Percentiles rank a stretch among this genome's conserved stretches.
phyloP scores from a whole-genome alignment of 1,284 basidiomycete species.

The Peniophora sp. region DNA sequence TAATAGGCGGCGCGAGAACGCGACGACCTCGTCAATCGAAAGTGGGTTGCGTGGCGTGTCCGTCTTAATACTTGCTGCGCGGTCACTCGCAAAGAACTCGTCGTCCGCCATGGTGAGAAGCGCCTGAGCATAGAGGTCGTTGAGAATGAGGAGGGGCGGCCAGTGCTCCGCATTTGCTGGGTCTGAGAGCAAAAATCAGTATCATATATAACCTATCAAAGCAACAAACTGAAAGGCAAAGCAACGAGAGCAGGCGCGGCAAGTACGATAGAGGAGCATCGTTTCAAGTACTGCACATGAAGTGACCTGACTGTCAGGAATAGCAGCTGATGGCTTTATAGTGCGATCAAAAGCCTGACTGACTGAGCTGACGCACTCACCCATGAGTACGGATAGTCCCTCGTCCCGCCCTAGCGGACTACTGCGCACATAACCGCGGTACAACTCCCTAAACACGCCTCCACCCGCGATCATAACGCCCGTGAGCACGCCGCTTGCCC shows the following conservation, averaged over 20 bases:
- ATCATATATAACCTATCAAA: no score
- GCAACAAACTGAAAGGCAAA: no score
- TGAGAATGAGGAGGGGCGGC: conserved; percentile 72
- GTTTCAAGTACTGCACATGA: no score
- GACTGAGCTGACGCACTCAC: no score
- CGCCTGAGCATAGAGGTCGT: conserved; percentile 79
- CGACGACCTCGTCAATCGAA: conserved; percentile 73
- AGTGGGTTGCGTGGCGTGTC: conserved; percentile 60
- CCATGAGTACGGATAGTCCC: conserved; percentile 31
- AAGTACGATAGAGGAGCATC: no score
- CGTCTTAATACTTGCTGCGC: conserved; percentile 10
- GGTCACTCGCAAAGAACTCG: conserved; percentile 73
- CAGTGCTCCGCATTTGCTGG: conserved; percentile 38
- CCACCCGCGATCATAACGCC: conserved; percentile 44
- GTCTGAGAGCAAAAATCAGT: conserved; percentile 26
- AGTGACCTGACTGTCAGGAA: no score
- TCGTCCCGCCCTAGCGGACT: conserved; percentile 48
- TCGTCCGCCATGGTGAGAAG: conserved; percentile 93
- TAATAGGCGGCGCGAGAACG: conserved; percentile 62
- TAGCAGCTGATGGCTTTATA: no score
- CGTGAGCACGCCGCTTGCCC: conserved; percentile 44
- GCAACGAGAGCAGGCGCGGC: no score
- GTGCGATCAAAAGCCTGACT: conserved; percentile 6
- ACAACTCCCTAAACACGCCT: conserved; percentile 68
- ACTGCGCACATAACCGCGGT: conserved; percentile 58